Evolutionary conservation across 768 basidiomycete species (phyloP).

Genomic region (Pulveroboletus sp.): DNA sequence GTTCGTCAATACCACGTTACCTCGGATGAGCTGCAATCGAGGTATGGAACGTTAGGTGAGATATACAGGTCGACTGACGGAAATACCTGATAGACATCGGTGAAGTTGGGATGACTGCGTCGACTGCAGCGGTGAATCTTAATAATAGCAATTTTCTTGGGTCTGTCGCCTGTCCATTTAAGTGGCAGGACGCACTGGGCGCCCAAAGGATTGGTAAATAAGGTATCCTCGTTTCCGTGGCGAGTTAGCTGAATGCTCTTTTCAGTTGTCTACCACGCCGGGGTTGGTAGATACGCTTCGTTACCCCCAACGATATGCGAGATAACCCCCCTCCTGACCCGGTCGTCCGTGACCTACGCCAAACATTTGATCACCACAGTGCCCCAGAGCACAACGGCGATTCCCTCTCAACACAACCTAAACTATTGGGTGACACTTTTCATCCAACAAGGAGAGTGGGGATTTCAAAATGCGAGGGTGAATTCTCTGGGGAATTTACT

Average conservation of each 20-base stretch:
- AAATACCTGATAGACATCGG: background rate
- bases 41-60: background rate
- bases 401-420: slow-evolving; percentile 1
- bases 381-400: background rate
- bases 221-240: too few species aligned
- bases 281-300: background rate
- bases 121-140: background rate
- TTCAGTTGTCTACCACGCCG: background rate
- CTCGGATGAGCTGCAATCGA: background rate
- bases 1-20: background rate
- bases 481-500: slow-evolving; percentile 5
- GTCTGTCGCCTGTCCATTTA: background rate
- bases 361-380: too few species aligned
- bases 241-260: background rate
- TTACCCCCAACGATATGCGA: slow-evolving; percentile 5
- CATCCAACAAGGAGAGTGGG: background rate
- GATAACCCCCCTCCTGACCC: background rate
- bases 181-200: background rate
- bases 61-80: background rate
- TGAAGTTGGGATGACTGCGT: background rate
- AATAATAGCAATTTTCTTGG: slow-evolving; percentile 1
- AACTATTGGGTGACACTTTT: background rate
- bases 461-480: background rate
- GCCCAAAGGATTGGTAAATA: background rate
- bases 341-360: background rate